Conservation (phyloP, 2,329 filamentous ascomycete genomes). For the Colletotrichum theobromicola region DNA sequence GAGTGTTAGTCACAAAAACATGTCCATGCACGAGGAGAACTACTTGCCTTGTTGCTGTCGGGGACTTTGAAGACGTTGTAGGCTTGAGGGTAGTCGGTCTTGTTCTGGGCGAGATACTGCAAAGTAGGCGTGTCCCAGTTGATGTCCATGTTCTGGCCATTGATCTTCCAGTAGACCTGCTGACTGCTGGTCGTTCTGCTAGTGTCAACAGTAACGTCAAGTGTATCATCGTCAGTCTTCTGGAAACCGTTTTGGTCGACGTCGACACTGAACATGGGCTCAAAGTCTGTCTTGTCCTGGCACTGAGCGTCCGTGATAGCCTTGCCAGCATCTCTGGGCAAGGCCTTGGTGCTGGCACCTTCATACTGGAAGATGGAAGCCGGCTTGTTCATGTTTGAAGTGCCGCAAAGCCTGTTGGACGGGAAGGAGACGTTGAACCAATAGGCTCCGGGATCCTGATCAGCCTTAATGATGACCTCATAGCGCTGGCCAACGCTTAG, state of each 20-base stretch:
- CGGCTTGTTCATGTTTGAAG: constrained; percentile 33
- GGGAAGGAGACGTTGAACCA: constrained; percentile 42
- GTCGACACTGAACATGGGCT: constrained; percentile 31
- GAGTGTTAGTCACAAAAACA: background rate
- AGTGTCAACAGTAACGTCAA: constrained; percentile 27
- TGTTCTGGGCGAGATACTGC: constrained; percentile 23
- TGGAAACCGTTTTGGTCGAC: constrained; percentile 30
- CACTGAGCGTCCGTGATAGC: constrained; percentile 25
- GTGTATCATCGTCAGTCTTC: constrained; percentile 25
- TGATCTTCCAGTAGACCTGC: constrained; percentile 37
- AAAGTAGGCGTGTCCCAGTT: constrained; percentile 47
- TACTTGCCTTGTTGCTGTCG: background rate
- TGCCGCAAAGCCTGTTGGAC: constrained; percentile 35
- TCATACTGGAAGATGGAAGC: constrained; percentile 45
- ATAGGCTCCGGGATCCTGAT: constrained; percentile 29
- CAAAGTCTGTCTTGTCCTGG: constrained; percentile 24
- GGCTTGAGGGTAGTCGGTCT: background rate
- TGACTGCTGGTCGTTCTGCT: constrained; percentile 24
- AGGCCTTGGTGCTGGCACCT: constrained; percentile 29
- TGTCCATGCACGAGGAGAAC: too few species aligned
- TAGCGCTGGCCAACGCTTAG: constrained; percentile 62
- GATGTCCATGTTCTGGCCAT: constrained; percentile 37
- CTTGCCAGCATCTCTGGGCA: constrained; percentile 35
- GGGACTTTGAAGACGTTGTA: constrained; percentile 20
- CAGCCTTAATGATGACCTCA: constrained; percentile 42